Conservation (phyloP, 257 asterid species). For the Fraxinus excelsior region DNA sequence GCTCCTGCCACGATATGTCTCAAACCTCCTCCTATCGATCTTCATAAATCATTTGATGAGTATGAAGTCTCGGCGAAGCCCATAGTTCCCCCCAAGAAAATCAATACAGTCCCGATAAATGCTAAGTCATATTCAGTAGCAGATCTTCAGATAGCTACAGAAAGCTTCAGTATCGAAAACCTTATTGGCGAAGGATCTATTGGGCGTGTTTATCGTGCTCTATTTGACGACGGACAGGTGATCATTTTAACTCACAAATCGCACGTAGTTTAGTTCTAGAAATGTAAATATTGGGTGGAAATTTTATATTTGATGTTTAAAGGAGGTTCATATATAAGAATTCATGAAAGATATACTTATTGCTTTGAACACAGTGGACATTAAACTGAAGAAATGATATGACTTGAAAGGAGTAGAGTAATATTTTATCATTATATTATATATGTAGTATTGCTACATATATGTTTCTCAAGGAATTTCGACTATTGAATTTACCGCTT, state of each 20-base stretch:
- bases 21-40: constrained; percentile 81
- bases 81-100: constrained; percentile 66
- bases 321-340: neutral
- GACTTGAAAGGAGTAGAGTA: neutral
- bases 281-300: neutral
- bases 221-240: constrained; percentile 81
- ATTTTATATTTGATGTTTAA: neutral
- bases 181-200: constrained; percentile 90
- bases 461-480: neutral
- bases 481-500: neutral
- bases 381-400: neutral
- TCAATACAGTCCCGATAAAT: constrained; percentile 53
- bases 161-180: constrained; percentile 76
- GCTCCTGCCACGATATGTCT: constrained; percentile 62
- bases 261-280: neutral
- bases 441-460: neutral
- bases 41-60: constrained; percentile 79
- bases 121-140: constrained; percentile 74
- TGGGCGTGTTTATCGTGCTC: constrained; percentile 88
- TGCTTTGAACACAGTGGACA: neutral
- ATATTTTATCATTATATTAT: neutral
- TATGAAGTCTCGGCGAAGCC: constrained; percentile 64
- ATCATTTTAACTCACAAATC: constrained; percentile 3
- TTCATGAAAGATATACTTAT: neutral
- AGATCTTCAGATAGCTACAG: constrained; percentile 90